phyloP scores from a whole-genome alignment of 2,329 filamentous ascomycete species.

The Alternaria burnsii region DNA sequence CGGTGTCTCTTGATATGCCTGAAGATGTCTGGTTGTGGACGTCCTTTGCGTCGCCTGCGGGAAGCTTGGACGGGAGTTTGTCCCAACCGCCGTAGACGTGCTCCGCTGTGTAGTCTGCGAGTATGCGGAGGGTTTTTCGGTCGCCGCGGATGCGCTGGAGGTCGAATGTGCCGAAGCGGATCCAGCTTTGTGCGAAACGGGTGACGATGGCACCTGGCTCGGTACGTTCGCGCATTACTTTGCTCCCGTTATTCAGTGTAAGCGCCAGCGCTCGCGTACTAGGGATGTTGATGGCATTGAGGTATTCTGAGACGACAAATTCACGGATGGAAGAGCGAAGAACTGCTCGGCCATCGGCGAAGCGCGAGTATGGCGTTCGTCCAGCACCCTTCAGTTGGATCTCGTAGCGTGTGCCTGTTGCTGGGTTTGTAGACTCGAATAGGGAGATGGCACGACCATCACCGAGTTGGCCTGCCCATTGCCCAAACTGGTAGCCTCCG shows the following conservation, averaged over 20 bases:
- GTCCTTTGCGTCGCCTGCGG: slow-evolving; percentile 60
- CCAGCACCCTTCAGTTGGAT: slow-evolving; percentile 95
- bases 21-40: slow-evolving; percentile 51
- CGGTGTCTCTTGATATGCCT: slow-evolving; percentile 63
- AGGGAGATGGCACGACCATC: slow-evolving; percentile 94
- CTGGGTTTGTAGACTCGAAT: slow-evolving; percentile 84
- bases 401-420: slow-evolving; percentile 79
- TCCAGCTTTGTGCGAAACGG: slow-evolving; percentile 89
- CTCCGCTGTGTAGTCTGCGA: slow-evolving; percentile 86
- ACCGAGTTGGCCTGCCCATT: slow-evolving; percentile 95
- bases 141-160: slow-evolving; percentile 85
- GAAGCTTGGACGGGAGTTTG: slow-evolving; percentile 70
- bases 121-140: slow-evolving; percentile 72
- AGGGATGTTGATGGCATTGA: slow-evolving; percentile 86
- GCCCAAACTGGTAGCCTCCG: slow-evolving; percentile 75
- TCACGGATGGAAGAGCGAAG: slow-evolving; percentile 91
- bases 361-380: slow-evolving; percentile 91
- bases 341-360: slow-evolving; percentile 95
- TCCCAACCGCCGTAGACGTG: slow-evolving; percentile 90
- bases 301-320: slow-evolving; percentile 88
- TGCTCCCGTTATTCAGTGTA: slow-evolving; percentile 68
- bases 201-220: slow-evolving; percentile 94
- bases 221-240: slow-evolving; percentile 77
- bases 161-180: slow-evolving; percentile 95
- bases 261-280: slow-evolving; percentile 86